Percentiles rank a stretch among this genome's conserved stretches.
These are phyloP conservation scores for Diutina rugosa DNA, from an alignment of 1,139 yeast species.

Conservation along the genomic window DNA sequence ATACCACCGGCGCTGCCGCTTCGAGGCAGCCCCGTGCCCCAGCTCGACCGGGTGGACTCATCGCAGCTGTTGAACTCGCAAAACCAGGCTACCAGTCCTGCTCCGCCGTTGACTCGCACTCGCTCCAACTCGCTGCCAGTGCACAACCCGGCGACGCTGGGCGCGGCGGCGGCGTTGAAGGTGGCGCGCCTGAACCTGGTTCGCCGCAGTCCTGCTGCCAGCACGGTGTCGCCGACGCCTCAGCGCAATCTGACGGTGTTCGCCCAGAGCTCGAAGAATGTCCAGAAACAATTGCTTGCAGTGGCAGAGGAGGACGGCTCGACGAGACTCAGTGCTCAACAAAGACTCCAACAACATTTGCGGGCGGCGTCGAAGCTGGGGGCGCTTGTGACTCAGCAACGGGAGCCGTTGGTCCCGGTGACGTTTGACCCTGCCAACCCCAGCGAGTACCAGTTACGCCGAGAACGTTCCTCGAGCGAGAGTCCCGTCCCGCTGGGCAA, in stretches of 20 bases:
- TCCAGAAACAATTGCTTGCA: conserved; percentile 1
- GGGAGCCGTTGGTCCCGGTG: conserved; percentile 22
- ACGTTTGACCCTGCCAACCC: conserved; percentile 31
- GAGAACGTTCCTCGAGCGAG: neutral
- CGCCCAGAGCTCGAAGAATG: neutral
- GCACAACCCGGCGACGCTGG: neutral
- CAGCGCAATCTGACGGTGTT: neutral
- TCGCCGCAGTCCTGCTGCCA: neutral
- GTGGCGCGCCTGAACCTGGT: neutral
- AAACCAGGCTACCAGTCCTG: neutral
- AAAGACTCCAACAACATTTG: conserved; percentile 27
- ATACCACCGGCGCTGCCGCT: neutral
- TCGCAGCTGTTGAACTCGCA: neutral
- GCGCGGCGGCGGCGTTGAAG: conserved; percentile 1
- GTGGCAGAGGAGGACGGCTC: neutral
- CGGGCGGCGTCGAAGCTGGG: conserved; percentile 29
- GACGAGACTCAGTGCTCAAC: conserved; percentile 21
- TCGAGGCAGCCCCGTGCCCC: neutral
- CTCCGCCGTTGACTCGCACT: neutral
- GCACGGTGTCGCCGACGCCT: neutral
- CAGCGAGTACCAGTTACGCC: conserved; percentile 8
- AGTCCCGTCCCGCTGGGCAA: neutral
- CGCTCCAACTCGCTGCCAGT: conserved; percentile 1
- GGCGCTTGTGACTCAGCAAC: conserved; percentile 24
- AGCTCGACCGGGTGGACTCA: neutral